phyloP scores from a whole-genome alignment of 148 eudicot species.

The Cornus controversa region DNA sequence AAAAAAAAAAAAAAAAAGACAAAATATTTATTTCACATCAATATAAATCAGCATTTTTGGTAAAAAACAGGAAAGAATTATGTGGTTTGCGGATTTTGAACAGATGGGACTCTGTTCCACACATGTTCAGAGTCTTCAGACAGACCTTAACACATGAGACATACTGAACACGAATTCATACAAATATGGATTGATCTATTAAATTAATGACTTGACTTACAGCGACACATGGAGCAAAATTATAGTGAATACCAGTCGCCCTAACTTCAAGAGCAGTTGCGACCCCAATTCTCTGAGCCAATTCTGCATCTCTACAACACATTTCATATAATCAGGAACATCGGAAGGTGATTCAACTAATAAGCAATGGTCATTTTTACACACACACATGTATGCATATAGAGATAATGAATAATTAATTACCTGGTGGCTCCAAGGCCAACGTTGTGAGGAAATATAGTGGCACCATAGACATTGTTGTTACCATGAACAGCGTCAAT shows the following conservation, averaged over 20 bases:
- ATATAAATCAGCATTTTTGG: not conserved
- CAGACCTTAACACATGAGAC: not conserved
- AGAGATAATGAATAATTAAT: not conserved
- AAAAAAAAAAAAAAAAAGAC: not conserved
- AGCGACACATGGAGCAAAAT: constrained; percentile 90
- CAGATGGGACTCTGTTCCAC: no score
- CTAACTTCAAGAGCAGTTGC: constrained; percentile 85
- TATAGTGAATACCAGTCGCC: constrained; percentile 71
- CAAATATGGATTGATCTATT: not conserved
- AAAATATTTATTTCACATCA: not conserved
- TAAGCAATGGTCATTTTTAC: no score
- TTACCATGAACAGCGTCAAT: constrained; percentile 82
- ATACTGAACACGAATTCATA: not conserved
- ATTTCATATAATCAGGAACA: not conserved
- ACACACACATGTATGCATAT: not conserved
- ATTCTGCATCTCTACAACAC: constrained; percentile 60
- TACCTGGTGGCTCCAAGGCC: constrained; percentile 86
- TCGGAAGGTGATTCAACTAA: not conserved
- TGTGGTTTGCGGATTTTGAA: no score
- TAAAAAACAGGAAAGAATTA: no score
- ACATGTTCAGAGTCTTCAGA: no score
- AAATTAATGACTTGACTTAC: constrained; percentile 43
- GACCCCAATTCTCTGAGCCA: constrained; percentile 71
- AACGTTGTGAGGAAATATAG: constrained; percentile 77
- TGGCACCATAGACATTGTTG: constrained; percentile 69